Evolutionary conservation across 495 filamentous ascomycete species (phyloP).

Genomic region (Lichina pygmaea): DNA sequence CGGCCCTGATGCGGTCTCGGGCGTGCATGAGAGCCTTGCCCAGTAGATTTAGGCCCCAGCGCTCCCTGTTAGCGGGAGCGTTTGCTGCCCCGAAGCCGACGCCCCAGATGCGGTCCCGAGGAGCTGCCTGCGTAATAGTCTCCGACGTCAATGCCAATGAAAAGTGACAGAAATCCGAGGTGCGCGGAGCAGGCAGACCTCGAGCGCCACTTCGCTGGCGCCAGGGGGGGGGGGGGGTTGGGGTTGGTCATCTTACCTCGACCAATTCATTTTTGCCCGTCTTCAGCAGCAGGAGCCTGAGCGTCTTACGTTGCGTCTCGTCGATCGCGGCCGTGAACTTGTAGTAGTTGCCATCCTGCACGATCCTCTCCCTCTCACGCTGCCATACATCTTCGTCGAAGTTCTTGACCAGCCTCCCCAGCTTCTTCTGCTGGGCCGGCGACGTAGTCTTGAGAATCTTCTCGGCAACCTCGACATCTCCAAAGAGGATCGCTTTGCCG

Average conservation of each 20-base stretch:
- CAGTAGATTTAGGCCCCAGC: slow-evolving; percentile 42
- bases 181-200: not conserved
- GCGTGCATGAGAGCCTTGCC: slow-evolving; percentile 30
- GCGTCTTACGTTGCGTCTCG: slow-evolving; percentile 4
- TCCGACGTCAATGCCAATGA: not conserved
- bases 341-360: slow-evolving; percentile 27
- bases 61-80: slow-evolving; percentile 17
- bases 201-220: not conserved
- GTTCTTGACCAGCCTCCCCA: slow-evolving; percentile 26
- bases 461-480: slow-evolving; percentile 8
- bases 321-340: slow-evolving; percentile 24
- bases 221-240: no score
- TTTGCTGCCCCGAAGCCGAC: slow-evolving; percentile 26
- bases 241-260: slow-evolving; percentile 19
- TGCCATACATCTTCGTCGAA: slow-evolving; percentile 29
- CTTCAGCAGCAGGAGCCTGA: slow-evolving; percentile 20
- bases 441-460: slow-evolving; percentile 16
- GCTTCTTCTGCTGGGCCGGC: slow-evolving; percentile 20
- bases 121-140: slow-evolving; percentile 13
- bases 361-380: slow-evolving; percentile 22
- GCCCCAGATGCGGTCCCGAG: slow-evolving; percentile 39
- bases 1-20: slow-evolving; percentile 15
- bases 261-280: slow-evolving; percentile 34
- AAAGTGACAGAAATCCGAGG: not conserved
- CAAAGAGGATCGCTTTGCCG: slow-evolving; percentile 29